These are phyloP conservation scores for Favolaschia claudopus DNA, from an alignment of 768 basidiomycete genomes.

Conservation along the genomic window DNA sequence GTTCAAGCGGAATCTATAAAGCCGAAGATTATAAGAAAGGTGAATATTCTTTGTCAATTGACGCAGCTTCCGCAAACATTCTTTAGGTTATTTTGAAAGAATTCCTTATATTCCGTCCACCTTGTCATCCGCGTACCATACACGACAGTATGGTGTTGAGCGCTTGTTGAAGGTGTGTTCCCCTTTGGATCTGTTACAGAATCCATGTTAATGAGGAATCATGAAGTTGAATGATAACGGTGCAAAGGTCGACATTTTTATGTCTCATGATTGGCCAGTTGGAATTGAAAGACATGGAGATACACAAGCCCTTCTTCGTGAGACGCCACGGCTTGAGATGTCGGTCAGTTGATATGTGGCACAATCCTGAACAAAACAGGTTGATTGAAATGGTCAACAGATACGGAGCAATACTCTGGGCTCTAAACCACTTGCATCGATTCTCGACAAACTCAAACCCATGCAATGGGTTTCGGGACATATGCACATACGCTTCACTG, in stretches of 20 bases:
- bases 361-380: background rate
- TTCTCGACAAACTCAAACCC: slow-evolving; percentile 65
- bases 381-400: background rate
- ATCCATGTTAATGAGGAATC: background rate
- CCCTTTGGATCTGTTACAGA: background rate
- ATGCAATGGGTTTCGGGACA: slow-evolving; percentile 34
- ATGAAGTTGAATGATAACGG: slow-evolving; percentile 41
- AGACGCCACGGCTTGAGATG: slow-evolving; percentile 85
- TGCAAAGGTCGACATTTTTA: slow-evolving; percentile 76
- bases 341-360: slow-evolving; percentile 44
- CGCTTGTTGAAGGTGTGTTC: slow-evolving; percentile 73
- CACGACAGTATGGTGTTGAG: slow-evolving; percentile 83
- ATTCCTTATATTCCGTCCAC: slow-evolving; percentile 79
- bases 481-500: slow-evolving; percentile 82
- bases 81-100: slow-evolving; percentile 77
- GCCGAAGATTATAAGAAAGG: slow-evolving; percentile 75
- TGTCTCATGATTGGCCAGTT: slow-evolving; percentile 97
- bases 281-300: slow-evolving; percentile 87
- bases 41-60: slow-evolving; percentile 31
- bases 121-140: slow-evolving; percentile 89
- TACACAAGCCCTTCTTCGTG: slow-evolving; percentile 64
- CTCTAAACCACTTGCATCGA: slow-evolving; percentile 67
- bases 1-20: slow-evolving; percentile 94
- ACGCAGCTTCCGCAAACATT: background rate
- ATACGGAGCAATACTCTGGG: slow-evolving; percentile 58